Base-by-base conservation (phyloP, 768 basidiomycete species). In the Lyophyllum semitale region DNA sequence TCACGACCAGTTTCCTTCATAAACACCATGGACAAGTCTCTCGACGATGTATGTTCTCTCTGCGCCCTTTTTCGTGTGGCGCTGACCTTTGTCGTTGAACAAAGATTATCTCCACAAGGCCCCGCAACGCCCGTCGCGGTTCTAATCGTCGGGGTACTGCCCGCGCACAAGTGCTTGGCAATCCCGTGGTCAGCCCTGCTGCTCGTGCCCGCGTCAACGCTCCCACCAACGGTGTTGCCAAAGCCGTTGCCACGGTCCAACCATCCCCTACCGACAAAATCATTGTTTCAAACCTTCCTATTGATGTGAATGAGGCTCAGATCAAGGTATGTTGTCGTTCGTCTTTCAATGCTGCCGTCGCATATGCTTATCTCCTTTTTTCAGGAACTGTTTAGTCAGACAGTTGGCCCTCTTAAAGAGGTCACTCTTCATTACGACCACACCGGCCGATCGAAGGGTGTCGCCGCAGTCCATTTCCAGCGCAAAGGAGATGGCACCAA, bases 271-370 rank as follows among this genome's bases (percentile, higher is more conserved):
- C 92, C 1, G 87, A 91, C 70, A 98, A 98, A 77, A 95, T 98
- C 62, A 93, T 98, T 64, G 93, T 99, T 51, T 93, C 91, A 60
- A 95, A 95, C 70, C 85, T 99, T 42, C 96, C 96, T 29, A 67
- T 71, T 7, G 96, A 99, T 67, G 96, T 99, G 51, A 96, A 93
- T 62, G 95, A 98, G 70, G 75, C 79, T 17, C 93, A 97, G 73
- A 85, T 99, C 73, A 92, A 90, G 84, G 97, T 98, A 58, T 58
- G 83, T 76, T 26, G 2, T 30, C 48, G 49, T 1, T n/a, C 8
- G 17, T 1, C 22, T n/a, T 32, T 38, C 32, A 17, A 15, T n/a
- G 11, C 26, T 18, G 8, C 9, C 13, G 18, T 25, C 20, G 40
- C 48, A 49, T 8, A 46, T 51, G 15, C 54, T 41, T 17, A 57